phyloP scores from a whole-genome alignment of 1,284 basidiomycete species.

The Stygiomarasmius scandens region DNA sequence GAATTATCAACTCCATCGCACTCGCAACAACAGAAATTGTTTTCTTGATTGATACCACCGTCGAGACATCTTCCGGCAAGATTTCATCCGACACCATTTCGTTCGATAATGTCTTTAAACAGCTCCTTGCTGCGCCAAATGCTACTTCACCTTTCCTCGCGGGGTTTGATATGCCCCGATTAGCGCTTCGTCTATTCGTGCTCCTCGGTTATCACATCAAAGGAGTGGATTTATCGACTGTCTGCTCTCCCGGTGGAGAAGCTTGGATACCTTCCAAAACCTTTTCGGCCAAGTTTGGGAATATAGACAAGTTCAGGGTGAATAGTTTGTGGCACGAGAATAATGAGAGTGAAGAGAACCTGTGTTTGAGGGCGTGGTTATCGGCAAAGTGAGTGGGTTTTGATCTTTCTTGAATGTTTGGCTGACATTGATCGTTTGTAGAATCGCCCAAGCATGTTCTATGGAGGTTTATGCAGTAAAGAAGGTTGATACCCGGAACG shows the following conservation, averaged over 20 bases:
- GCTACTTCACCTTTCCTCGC: constrained; percentile 21
- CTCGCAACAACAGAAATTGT: constrained; percentile 1
- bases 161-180: constrained; percentile 35
- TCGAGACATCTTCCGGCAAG: no score
- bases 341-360: constrained; percentile 19
- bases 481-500: constrained; percentile 25
- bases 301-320: constrained; percentile 23
- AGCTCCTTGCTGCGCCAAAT: neutral
- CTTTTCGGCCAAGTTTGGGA: constrained; percentile 18
- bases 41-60: neutral
- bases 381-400: constrained; percentile 31
- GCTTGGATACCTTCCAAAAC: constrained; percentile 30
- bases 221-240: constrained; percentile 35
- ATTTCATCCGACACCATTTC: neutral
- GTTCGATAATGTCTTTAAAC: neutral
- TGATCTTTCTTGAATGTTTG: neutral
- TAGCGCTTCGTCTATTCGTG: constrained; percentile 29
- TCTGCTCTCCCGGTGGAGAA: constrained; percentile 24
- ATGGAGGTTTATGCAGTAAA: constrained; percentile 1
- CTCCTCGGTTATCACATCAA: constrained; percentile 25
- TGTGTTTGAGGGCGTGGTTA: constrained; percentile 40
- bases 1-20: neutral
- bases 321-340: constrained; percentile 31
- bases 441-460: constrained; percentile 14
- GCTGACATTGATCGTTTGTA: constrained; percentile 24